Percentiles rank a stretch among this genome's conserved stretches.
phyloP scores from a whole-genome alignment of 345 rosid genomes.

The Melaleuca quinquenervia region DNA sequence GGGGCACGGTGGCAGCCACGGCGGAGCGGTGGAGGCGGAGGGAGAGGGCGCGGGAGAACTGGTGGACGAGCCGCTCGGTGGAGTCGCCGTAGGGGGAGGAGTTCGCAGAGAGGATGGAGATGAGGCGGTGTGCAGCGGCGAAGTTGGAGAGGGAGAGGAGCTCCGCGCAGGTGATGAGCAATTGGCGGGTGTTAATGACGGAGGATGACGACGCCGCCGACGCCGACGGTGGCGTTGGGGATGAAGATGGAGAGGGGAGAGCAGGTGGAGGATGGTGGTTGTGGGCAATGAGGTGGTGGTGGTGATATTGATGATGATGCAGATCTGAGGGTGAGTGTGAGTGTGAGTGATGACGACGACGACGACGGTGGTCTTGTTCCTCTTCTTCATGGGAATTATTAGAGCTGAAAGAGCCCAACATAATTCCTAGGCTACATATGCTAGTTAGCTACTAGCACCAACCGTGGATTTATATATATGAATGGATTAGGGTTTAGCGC shows the following conservation, averaged over 20 bases:
- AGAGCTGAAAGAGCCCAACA: constrained; percentile 8
- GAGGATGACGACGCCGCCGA: constrained; percentile 7
- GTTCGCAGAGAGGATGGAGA: constrained; percentile 37
- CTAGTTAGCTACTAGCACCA: background rate
- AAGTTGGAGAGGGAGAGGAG: constrained; percentile 57
- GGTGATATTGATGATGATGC: constrained; percentile 5
- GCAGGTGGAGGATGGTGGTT: too few species aligned
- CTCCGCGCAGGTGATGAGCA: constrained; percentile 62
- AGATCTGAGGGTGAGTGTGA: constrained; percentile 20
- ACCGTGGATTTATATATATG: background rate
- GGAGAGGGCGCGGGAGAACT: constrained; percentile 73
- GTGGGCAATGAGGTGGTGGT: background rate
- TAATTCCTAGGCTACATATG: background rate
- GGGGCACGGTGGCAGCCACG: background rate
- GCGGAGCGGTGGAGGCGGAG: constrained; percentile 39
- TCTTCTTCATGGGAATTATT: background rate
- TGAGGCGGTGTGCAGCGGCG: constrained; percentile 60
- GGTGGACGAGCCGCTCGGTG: constrained; percentile 54
- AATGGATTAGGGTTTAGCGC: background rate
- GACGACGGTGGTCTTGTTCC: background rate
- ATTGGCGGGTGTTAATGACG: constrained; percentile 50
- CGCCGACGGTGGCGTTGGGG: too few species aligned
- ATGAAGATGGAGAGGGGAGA: too few species aligned
- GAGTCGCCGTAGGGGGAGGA: constrained; percentile 84
- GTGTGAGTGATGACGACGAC: background rate